A percentile compares a stretch with the other conserved stretches of the same genome.
These are phyloP conservation scores for Hypoxylon perforatum DNA, from an alignment of 495 filamentous ascomycete genomes.

Conservation along the genomic window DNA sequence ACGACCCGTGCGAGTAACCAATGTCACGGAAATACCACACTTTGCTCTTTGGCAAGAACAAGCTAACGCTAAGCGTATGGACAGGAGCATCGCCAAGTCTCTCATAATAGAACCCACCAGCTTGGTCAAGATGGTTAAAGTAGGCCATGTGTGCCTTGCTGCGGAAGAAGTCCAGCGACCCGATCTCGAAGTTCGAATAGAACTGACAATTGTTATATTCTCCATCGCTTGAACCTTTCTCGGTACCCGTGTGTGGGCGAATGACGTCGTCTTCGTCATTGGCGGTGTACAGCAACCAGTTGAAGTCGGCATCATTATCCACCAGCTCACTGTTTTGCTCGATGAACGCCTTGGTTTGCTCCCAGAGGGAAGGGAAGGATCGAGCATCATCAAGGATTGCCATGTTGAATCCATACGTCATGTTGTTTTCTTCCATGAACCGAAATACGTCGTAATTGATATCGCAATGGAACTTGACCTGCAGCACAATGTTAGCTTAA, in stretches of 20 bases:
- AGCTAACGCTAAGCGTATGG: constrained; percentile 64
- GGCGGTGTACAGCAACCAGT: constrained; percentile 57
- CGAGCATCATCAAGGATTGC: constrained; percentile 64
- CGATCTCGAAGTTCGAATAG: constrained; percentile 73
- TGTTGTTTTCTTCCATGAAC: constrained; percentile 78
- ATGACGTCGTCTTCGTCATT: constrained; percentile 22
- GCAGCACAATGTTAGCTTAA: constrained; percentile 14
- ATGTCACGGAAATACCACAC: constrained; percentile 65
- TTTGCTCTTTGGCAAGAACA: constrained; percentile 59
- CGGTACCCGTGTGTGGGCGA: constrained; percentile 20
- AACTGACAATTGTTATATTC: constrained; percentile 66
- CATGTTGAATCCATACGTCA: constrained; percentile 74
- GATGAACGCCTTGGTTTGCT: constrained; percentile 57
- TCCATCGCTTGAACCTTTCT: constrained; percentile 23
- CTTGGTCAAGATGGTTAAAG: constrained; percentile 67
- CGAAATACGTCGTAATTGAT: constrained; percentile 77
- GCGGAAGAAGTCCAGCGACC: constrained; percentile 69
- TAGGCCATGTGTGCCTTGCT: constrained; percentile 65
- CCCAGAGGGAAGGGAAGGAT: constrained; percentile 63
- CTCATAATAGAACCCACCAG: constrained; percentile 71
- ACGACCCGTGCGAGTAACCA: constrained; percentile 65
- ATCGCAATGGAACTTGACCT: constrained; percentile 73
- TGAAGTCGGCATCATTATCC: constrained; percentile 61
- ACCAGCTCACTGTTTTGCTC: constrained; percentile 58
- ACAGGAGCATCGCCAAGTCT: constrained; percentile 74